phyloP scores from a whole-genome alignment of 2,329 filamentous ascomycete genomes.

The Penicillium corylophilum region DNA sequence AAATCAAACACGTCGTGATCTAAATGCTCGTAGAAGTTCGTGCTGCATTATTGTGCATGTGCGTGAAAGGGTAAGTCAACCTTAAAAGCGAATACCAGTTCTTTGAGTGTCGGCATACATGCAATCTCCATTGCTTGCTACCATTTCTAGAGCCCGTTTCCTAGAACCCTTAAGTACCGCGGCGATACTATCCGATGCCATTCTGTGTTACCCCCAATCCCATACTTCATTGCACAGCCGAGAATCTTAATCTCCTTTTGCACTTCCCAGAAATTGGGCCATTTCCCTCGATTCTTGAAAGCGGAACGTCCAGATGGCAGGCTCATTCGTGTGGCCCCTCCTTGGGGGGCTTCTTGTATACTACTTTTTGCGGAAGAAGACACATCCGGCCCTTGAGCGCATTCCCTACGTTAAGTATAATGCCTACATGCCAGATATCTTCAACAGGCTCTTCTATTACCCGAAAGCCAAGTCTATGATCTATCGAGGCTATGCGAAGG shows the following conservation, averaged over 20 bases:
- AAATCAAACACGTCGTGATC: neutral
- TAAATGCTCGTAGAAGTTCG: neutral
- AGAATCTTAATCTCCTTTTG: neutral
- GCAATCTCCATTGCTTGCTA: too few relatives aligned
- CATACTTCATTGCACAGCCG: conserved; percentile 1
- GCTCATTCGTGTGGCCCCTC: conserved; percentile 7
- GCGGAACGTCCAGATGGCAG: conserved; percentile 3
- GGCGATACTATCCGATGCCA: conserved; percentile 17
- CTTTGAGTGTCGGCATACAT: neutral
- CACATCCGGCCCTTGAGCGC: conserved; percentile 11
- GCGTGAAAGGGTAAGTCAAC: neutral
- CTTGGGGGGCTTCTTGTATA: conserved; percentile 10
- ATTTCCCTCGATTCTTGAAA: neutral
- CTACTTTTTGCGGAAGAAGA: conserved; percentile 9
- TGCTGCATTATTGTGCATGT: neutral
- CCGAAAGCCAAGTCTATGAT: conserved; percentile 24
- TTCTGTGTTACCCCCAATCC: conserved; percentile 17
- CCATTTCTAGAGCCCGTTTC: neutral
- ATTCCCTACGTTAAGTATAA: conserved; percentile 25
- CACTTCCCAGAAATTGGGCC: neutral
- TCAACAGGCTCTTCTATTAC: conserved; percentile 29
- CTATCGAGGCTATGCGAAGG: conserved; percentile 27
- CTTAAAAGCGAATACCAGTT: neutral
- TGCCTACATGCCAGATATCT: conserved; percentile 20
- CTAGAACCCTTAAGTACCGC: neutral